Evolutionary conservation across 192 early-diverging fungal species (phyloP).

Genomic region (Gonapodya sp.): DNA sequence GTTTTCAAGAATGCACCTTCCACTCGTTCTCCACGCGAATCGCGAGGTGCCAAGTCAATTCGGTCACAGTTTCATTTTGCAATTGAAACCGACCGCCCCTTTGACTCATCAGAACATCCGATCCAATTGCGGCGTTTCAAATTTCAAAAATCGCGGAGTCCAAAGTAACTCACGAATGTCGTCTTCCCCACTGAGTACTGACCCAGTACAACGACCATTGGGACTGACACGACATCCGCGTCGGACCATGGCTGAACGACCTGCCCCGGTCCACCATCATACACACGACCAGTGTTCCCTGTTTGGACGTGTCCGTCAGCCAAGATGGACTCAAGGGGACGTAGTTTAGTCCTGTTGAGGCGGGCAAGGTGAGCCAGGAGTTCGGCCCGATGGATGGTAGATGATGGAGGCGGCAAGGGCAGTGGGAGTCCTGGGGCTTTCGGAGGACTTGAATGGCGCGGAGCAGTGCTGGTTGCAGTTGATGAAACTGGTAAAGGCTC

Average conservation of each 20-base stretch:
- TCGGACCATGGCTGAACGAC: slow-evolving; percentile 52
- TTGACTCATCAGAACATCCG: no score
- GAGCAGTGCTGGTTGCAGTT: not conserved
- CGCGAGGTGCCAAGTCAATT: not conserved
- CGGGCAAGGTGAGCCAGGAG: not conserved
- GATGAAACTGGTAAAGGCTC: not conserved
- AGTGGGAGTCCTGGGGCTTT: not conserved
- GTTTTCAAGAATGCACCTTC: no score
- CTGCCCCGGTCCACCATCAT: not conserved
- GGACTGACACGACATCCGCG: slow-evolving; percentile 75
- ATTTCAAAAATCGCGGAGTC: no score
- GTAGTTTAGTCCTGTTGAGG: not conserved
- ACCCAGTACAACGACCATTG: slow-evolving; percentile 76
- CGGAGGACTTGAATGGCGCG: no score
- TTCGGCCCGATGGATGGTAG: not conserved
- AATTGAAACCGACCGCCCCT: no score
- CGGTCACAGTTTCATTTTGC: no score
- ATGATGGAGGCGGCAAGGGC: not conserved
- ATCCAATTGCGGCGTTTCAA: no score
- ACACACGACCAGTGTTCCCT: no score
- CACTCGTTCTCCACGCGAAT: no score
- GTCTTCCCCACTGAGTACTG: slow-evolving; percentile 56
- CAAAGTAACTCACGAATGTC: slow-evolving; percentile 35
- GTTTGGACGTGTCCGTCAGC: no score
- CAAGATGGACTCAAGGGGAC: not conserved